Evolutionary conservation across 257 asterid genomes (phyloP), one percentile per base, ranked within the genome.

Genomic region (Gentiana macrophylla): DNA sequence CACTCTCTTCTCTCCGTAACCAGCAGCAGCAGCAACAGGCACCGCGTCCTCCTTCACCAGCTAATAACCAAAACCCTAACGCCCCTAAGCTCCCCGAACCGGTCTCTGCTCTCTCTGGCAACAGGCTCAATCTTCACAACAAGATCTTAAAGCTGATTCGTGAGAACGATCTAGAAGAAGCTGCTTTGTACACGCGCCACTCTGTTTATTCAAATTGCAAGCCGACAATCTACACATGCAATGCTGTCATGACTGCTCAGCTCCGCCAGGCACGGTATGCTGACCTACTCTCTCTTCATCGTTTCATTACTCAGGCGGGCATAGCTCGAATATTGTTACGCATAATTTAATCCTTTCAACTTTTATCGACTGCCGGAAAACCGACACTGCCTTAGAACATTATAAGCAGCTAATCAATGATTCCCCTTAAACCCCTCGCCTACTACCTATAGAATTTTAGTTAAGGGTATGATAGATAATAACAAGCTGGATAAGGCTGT

Each of bases 81-180:
- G 83, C 94, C 46, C 96, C 97, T 35, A 90, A 86, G 47, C 77
- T 86, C 1, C 97, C 97, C 11, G 97, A 90, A 53, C 86, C 96
- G 0, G 83, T 80, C 35, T 73, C 94, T 3, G 79, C 71, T 1
- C 76, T 90, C 11, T 49, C 94, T 49, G 97, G 97, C 2, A 90
- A 77, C 60, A 79, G 95, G 44, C 90, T 82, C 59, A 76, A 67
- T 61, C 85, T 90, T 59, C 97, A 86, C 57, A 90, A 90, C 61
- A 74, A 71, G 37, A 86, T 90, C 32, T 77, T 86, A 43, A 84
- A 77, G 64, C 82, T 90, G 62, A 82, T 90, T 52, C 94, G 96
- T 3, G 94, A 90, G 67, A 84, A 90, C 52, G 97, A 90, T 62
- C 82, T 90, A 55, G 96, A 90, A 9, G 96, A 90, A 67, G 96